Evolutionary conservation across 2,329 filamentous ascomycete species (phyloP).

Genomic region (Colletotrichum horii): DNA sequence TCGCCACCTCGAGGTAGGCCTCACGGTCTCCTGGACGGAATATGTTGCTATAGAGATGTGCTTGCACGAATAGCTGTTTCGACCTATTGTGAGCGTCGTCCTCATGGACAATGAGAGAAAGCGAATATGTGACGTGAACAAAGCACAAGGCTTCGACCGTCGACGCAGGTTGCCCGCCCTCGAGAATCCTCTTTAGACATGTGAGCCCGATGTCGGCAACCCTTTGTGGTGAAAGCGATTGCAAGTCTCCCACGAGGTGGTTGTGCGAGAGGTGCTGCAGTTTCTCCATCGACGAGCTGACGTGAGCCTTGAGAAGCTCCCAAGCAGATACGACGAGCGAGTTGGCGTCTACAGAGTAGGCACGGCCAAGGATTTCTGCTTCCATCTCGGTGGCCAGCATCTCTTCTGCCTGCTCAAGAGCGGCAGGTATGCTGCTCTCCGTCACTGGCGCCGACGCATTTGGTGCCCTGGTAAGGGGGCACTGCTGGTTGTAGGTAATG

Average conservation of each 20-base stretch:
- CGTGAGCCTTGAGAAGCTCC: conserved; percentile 51
- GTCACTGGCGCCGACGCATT: conserved; percentile 37
- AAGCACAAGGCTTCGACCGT: conserved; percentile 55
- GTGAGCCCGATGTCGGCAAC: conserved; percentile 48
- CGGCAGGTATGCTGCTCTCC: conserved; percentile 37
- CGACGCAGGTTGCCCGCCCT: conserved; percentile 39
- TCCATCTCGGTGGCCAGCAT: background rate
- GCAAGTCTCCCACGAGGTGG: conserved; percentile 45
- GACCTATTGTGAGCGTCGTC: conserved; percentile 40
- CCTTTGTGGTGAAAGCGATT: conserved; percentile 38
- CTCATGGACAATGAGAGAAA: conserved; percentile 52
- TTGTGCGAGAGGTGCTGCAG: conserved; percentile 45
- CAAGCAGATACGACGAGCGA: conserved; percentile 48
- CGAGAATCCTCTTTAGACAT: conserved; percentile 43
- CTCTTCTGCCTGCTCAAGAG: conserved; percentile 32
- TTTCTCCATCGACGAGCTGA: conserved; percentile 49
- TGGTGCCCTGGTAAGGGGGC: conserved; percentile 40
- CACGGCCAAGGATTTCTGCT: conserved; percentile 10
- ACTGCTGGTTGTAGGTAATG: conserved; percentile 37
- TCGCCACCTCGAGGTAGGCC: conserved; percentile 48
- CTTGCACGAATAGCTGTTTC: conserved; percentile 50
- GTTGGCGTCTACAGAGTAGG: conserved; percentile 35
- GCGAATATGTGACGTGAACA: conserved; percentile 55
- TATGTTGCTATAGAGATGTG: conserved; percentile 46
- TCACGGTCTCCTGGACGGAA: conserved; percentile 41